Evolutionary conservation across 2,329 filamentous ascomycete species (phyloP), one percentile per base, ranked within the genome.

Genomic region (Calonectria hawksworthii): DNA sequence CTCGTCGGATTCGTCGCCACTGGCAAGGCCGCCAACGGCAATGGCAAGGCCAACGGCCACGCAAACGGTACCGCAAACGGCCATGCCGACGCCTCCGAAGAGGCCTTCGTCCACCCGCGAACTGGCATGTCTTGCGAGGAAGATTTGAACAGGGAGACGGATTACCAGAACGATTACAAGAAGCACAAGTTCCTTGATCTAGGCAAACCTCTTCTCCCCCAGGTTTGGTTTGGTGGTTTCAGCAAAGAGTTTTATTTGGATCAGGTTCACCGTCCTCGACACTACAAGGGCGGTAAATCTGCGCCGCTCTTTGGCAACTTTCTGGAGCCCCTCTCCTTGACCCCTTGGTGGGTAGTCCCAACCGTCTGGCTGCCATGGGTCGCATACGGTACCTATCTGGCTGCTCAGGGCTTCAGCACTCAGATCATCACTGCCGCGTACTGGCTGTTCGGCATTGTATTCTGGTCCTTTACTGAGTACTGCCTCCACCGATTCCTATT

Each of bases 291-390:
- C 78, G 97, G 97, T 73, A 92, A 93, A 76, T 98, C 96, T 9
- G 97, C 97, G 47, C 97, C 97, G 26, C 87, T 99, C 30, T 99
- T 99, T 86, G 97, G 97, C 74, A 99, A 99, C 87, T 98, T 99
- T 84, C 89, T 99, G n/a, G 97, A 99, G 87, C 97, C 97, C n/a
- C 87, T 99, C 74, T 96, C 93, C 85, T 94, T 96, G 89, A 99
- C 97, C 3, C 92, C 97, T 1, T 99, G 97, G 97, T 99, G 94
- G 92, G 85, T 98, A 56, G 90, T 99, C 14, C 97, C 97, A 3
- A 89, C 89, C 0, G 75, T 98, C 2, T 99, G 97, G 97, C 84
- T 97, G 52, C 97, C 97, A n/a, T 90, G 89, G 23, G 91, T 98
- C 52, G 80, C 88, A 13, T 98, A 96, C 82, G 95, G 94, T 32